Evolutionary conservation across 805 yeast genomes (phyloP).

Genomic region (Wickerhamomyces bovis): DNA sequence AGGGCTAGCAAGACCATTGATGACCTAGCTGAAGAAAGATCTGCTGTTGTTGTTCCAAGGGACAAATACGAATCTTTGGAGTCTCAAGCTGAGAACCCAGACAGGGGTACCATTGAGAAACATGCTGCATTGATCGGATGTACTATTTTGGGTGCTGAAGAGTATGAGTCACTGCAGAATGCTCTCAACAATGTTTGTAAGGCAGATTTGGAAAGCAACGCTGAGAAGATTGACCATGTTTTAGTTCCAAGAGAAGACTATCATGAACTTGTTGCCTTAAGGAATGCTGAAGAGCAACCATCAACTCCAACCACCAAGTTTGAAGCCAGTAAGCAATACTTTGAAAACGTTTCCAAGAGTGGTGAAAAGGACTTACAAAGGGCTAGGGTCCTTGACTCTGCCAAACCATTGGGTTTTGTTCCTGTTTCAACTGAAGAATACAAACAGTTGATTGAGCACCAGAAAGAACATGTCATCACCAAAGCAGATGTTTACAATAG

Average conservation of each 20-base stretch:
- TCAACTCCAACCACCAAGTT: constrained; percentile 25
- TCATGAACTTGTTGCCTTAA: constrained; percentile 5
- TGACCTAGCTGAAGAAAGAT: constrained; percentile 14
- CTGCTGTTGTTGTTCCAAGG: constrained; percentile 16
- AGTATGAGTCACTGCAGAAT: constrained; percentile 20
- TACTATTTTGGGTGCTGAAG: constrained; percentile 17
- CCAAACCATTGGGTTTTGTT: constrained; percentile 28
- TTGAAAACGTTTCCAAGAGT: constrained; percentile 27
- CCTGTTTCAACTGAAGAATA: constrained; percentile 30
- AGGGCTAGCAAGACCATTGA: constrained; percentile 17
- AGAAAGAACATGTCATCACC: constrained; percentile 25
- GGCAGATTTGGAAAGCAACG: constrained; percentile 25
- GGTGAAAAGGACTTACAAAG: constrained; percentile 21
- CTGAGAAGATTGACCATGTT: constrained; percentile 25
- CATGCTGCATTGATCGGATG: constrained; percentile 19
- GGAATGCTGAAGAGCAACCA: constrained; percentile 2
- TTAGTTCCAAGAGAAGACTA: constrained; percentile 20
- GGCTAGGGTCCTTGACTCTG: constrained; percentile 28
- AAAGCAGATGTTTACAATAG: constrained; percentile 28
- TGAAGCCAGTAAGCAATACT: constrained; percentile 28
- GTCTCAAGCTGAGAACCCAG: constrained; percentile 16
- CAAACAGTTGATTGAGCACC: constrained; percentile 25
- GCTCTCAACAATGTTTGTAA: constrained; percentile 19
- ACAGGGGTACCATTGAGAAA: constrained; percentile 7
- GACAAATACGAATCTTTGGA: constrained; percentile 3